A percentile compares a stretch with the other conserved stretches of the same genome.
phyloP scores from a whole-genome alignment of 768 basidiomycete genomes.

The Nidularia sp. region DNA sequence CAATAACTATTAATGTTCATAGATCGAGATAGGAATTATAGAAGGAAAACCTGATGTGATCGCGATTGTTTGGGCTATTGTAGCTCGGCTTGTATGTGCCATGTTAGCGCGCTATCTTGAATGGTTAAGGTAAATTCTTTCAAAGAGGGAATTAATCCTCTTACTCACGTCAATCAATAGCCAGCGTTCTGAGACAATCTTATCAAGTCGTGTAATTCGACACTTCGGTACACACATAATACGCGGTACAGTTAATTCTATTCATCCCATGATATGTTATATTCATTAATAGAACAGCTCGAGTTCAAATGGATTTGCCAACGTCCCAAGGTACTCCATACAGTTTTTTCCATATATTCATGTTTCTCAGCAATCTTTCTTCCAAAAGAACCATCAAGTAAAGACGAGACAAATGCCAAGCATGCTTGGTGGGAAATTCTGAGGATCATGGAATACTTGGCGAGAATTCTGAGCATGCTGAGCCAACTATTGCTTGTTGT shows the following conservation, averaged over 20 bases:
- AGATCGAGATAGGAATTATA: constrained; percentile 17
- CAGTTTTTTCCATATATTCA: background rate
- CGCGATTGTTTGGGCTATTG: constrained; percentile 5
- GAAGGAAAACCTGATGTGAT: background rate
- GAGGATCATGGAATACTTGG: constrained; percentile 14
- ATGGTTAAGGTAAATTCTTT: constrained; percentile 14
- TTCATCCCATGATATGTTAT: background rate
- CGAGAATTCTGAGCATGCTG: constrained; percentile 10
- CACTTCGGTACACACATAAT: constrained; percentile 22
- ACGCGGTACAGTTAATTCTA: constrained; percentile 11
- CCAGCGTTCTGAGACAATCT: constrained; percentile 4
- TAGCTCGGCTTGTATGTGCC: constrained; percentile 9
- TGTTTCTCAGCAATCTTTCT: too few relatives aligned
- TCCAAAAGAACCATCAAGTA: background rate
- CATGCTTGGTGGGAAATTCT: constrained; percentile 21
- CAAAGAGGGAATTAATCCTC: too few relatives aligned
- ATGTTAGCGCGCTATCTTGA: constrained; percentile 10
- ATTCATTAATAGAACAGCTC: constrained; percentile 4
- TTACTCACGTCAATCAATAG: background rate
- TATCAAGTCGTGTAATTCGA: constrained; percentile 13
- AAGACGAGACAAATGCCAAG: constrained; percentile 10
- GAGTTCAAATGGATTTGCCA: constrained; percentile 16
- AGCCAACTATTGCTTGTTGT: constrained; percentile 27
- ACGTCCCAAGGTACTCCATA: constrained; percentile 13
- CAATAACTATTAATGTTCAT: background rate